Percentiles rank a stretch among this genome's conserved stretches.
Conservation (phyloP, 2,329 filamentous ascomycete genomes). For the Fusarium nanum region DNA sequence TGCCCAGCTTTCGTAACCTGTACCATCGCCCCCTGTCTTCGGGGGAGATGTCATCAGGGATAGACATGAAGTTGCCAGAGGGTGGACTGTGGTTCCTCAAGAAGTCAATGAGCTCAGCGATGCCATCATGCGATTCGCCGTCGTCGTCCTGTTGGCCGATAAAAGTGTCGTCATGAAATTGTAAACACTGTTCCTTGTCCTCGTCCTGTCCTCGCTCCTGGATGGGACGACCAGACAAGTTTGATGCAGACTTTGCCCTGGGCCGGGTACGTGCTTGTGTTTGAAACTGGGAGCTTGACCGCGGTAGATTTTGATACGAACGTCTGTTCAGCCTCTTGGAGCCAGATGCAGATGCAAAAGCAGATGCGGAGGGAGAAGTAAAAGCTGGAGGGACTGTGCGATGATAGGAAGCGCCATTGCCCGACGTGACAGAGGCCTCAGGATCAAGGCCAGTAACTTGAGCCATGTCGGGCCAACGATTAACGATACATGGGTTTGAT, state of each 20-base stretch:
- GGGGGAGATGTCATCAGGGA: slow-evolving; percentile 49
- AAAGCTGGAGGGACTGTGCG: slow-evolving; percentile 27
- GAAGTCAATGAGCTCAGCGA: slow-evolving; percentile 60
- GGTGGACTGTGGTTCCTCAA: slow-evolving; percentile 62
- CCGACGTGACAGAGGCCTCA: slow-evolving; percentile 39
- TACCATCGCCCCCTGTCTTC: slow-evolving; percentile 55
- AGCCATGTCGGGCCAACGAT: slow-evolving; percentile 42
- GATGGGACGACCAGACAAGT: slow-evolving; percentile 29
- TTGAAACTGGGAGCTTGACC: slow-evolving; percentile 2
- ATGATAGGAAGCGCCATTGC: slow-evolving; percentile 37
- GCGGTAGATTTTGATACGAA: slow-evolving; percentile 16
- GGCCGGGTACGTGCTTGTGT: slow-evolving; percentile 34
- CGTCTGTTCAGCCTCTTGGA: slow-evolving; percentile 7
- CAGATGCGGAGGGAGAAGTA: slow-evolving; percentile 15
- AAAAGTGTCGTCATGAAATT: slow-evolving; percentile 39
- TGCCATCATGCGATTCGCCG: slow-evolving; percentile 43
- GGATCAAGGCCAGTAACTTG: slow-evolving; percentile 35
- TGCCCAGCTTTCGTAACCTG: slow-evolving; percentile 56
- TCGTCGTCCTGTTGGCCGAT: slow-evolving; percentile 31
- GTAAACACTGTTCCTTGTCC: neutral
- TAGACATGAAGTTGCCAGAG: slow-evolving; percentile 62
- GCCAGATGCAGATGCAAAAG: slow-evolving; percentile 5
- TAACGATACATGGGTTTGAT: slow-evolving; percentile 24
- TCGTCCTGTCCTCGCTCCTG: slow-evolving; percentile 16
- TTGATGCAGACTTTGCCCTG: slow-evolving; percentile 43